These are phyloP conservation scores for Heteromeles arbutifolia DNA, from an alignment of 306 rosid species.

Conservation along the genomic window DNA sequence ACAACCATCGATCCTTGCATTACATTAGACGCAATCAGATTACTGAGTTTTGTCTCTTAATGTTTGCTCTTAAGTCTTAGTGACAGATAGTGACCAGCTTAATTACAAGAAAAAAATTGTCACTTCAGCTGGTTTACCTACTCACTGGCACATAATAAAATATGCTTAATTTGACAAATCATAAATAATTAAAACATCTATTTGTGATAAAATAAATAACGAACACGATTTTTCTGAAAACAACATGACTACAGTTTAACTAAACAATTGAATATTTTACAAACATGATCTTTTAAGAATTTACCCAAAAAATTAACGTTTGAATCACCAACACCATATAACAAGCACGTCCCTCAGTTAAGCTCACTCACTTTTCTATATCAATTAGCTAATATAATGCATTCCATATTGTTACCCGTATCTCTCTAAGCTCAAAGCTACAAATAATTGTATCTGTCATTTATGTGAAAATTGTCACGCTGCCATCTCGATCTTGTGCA, in stretches of 20 bases:
- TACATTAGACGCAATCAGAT: constrained; percentile 16
- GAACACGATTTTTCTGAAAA: not conserved
- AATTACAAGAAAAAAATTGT: not conserved
- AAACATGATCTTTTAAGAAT: no score
- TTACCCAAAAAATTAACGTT: no score
- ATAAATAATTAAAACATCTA: not conserved
- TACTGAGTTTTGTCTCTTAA: not conserved
- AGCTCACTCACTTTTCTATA: not conserved
- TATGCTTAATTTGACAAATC: not conserved
- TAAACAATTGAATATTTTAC: no score
- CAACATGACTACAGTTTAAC: no score
- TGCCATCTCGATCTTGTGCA: not conserved
- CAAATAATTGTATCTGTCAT: not conserved
- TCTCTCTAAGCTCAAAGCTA: not conserved
- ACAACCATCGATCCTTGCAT: constrained; percentile 1
- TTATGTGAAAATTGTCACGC: not conserved
- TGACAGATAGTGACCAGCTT: not conserved
- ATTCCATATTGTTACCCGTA: not conserved
- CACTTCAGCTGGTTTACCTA: not conserved
- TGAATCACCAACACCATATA: not conserved
- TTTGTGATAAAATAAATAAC: no score
- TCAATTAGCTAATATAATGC: not conserved
- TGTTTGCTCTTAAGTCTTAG: not conserved
- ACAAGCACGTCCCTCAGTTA: not conserved
- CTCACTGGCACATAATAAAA: not conserved